Conservation (phyloP, 2,329 filamentous ascomycete species). For the Rhynchosporium secalis region DNA sequence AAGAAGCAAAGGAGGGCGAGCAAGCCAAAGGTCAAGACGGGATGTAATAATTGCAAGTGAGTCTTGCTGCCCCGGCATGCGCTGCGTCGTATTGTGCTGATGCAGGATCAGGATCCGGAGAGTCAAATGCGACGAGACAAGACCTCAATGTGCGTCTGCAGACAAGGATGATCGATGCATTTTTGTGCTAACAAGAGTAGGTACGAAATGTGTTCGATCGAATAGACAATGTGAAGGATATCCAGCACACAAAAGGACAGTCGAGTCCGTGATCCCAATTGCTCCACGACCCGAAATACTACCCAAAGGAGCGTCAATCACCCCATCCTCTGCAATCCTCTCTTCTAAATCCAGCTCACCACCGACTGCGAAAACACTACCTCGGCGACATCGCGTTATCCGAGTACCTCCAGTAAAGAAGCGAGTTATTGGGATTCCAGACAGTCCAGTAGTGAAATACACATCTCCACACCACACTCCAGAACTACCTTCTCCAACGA, state of each 20-base stretch:
- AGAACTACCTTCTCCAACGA: slow-evolving; percentile 22
- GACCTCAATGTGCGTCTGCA: slow-evolving; percentile 52
- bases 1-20: slow-evolving; percentile 33
- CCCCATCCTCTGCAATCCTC: slow-evolving; percentile 13
- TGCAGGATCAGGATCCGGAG: slow-evolving; percentile 51
- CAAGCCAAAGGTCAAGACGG: slow-evolving; percentile 60
- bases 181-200: slow-evolving; percentile 2
- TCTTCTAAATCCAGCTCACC: slow-evolving; percentile 1
- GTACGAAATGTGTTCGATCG: slow-evolving; percentile 55
- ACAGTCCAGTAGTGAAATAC: background rate
- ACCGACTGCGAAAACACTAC: background rate
- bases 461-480: slow-evolving; percentile 9
- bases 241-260: slow-evolving; percentile 39
- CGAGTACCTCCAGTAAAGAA: background rate
- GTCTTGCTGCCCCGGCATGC: slow-evolving; percentile 35
- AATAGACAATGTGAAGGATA: slow-evolving; percentile 62
- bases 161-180: background rate
- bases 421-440: background rate
- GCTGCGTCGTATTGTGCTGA: slow-evolving; percentile 17
- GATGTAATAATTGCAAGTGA: slow-evolving; percentile 69
- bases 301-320: slow-evolving; percentile 11
- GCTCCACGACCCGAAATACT: slow-evolving; percentile 28
- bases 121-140: slow-evolving; percentile 67
- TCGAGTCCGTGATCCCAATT: slow-evolving; percentile 29
- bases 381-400: slow-evolving; percentile 1